Percentiles rank a stretch among this genome's conserved stretches.
Conservation (phyloP, 331 rosid genomes). For the Phaseolus coccineus region DNA sequence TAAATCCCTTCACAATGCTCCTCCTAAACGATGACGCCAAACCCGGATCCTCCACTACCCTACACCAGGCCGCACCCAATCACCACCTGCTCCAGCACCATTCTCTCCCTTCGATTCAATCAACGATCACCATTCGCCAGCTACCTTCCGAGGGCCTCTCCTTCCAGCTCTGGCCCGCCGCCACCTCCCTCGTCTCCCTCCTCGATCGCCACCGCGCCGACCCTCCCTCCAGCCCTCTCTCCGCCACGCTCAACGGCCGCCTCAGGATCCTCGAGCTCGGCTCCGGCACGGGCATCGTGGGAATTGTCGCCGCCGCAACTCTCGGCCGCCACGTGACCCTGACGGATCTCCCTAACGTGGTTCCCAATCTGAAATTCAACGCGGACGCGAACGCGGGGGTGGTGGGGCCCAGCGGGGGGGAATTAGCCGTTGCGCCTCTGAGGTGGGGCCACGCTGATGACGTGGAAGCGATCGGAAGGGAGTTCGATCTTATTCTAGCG, state of each 20-base stretch:
- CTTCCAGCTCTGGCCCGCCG: constrained; percentile 99
- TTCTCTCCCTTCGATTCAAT: constrained; percentile 63
- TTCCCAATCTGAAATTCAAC: constrained; percentile 74
- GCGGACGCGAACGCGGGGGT: constrained; percentile 62
- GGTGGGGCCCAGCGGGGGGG: constrained; percentile 61
- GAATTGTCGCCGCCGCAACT: constrained; percentile 81
- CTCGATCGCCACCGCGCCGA: constrained; percentile 66
- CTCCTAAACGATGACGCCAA: constrained; percentile 40
- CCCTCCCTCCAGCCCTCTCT: constrained; percentile 67
- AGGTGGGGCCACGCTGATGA: constrained; percentile 83
- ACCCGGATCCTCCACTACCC: neutral
- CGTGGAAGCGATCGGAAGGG: constrained; percentile 61
- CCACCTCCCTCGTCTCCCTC: constrained; percentile 82
- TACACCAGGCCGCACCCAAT: neutral
- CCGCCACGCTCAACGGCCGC: constrained; percentile 48
- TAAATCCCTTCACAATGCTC: constrained; percentile 55
- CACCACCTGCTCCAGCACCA: constrained; percentile 56
- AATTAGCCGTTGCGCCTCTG: constrained; percentile 59
- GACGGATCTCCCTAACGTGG: constrained; percentile 90
- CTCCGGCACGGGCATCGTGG: constrained; percentile 93
- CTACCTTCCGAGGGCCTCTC: constrained; percentile 87
- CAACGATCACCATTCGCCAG: constrained; percentile 68
- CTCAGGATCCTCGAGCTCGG: constrained; percentile 83
- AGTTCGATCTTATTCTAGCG: constrained; percentile 71
- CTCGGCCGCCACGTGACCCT: constrained; percentile 71